Base-by-base conservation (phyloP, 2,329 filamentous ascomycete species). In the Penicillium sp. region DNA sequence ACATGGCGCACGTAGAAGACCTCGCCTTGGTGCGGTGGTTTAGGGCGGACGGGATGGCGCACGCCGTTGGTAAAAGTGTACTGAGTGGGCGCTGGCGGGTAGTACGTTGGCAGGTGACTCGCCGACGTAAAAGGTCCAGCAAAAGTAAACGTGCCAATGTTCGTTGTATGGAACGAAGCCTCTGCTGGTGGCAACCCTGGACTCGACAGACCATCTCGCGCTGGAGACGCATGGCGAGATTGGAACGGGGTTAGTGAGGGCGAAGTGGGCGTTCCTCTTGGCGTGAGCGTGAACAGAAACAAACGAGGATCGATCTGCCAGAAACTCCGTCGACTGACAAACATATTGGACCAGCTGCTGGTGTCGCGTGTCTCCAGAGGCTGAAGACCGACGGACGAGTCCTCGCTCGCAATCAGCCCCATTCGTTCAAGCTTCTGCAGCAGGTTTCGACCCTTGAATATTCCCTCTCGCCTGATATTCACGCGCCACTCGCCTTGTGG, bases 401-500 rank as follows among this genome's bases (percentile, higher is more conserved):
- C 89, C 55, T 90, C 84, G 24, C 85, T 89, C 0, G 88, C 82
- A 52, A 97, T 87, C 54, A 98, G 77, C 0, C 93, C 92, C 92
- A 97, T 97, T 56, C 92, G 86, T 79, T 97, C 94, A 46, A 97
- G 85, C 80, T 97, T 96, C 24, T 91, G 90, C 44, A 97, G 84
- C 63, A 96, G 79, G 64, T 95, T 92, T 59, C 87, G 87, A 40
- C 90, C 89, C 65, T 92, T 88, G 73, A 98, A 86, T 40, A 96
- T 89, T n/a, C 94, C 94, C 67, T 96, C 92, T 10, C 89, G 82
- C 74, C 88, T 91, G 74, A 98, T 89, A 67, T 88, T 87, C 67
- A 98, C 89, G 56, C 86, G 83, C 94, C 94, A 98, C 59, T 96
- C 91, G 35, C 90, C 92, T 63, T 85, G 87, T 2, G 94, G 94